Base-by-base conservation (phyloP, 805 yeast genomes). In the Cyberlindnera xylosilytica region DNA sequence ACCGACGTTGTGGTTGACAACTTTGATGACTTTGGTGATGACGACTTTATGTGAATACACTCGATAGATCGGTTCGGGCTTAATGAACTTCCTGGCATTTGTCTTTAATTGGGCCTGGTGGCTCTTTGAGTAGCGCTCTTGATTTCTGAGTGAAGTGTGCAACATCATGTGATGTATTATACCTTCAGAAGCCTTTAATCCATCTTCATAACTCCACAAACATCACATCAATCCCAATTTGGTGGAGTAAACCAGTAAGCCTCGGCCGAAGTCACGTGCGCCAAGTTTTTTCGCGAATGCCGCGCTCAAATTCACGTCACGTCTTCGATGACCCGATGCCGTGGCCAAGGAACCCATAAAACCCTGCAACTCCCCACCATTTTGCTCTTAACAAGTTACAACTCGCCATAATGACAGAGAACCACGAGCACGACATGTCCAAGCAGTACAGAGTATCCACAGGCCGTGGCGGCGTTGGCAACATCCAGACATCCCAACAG, bases 391-490 rank as follows among this genome's bases (percentile, higher is more conserved):
- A 22, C 24, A 7, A 22, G 10, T 10, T 8, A 22, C 24, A 22
- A 22, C 24, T 22, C 24, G 10, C 24, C 20, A 23, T n/a, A 11
- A 34, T 8, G 15, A 18, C 20, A 23, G 11, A n/a, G 3, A 6
- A 28, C 3, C 3, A 36, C 29, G 13, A 27, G 4, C 22, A 31
- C 10, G 39, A 29, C 3, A 44, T 45, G 50, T 36, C 45, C 31
- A 46, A 36, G 22, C 54, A 51, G 34, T 66, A 68, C 20, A 73
- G 64, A 55, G 74, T 73, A 50, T 72, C 87, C n/a, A 83, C 89
- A 0, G 90, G 90, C 5, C 72, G 91, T 50, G 91, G 91, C 10
- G 91, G 91, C 9, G 83, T 83, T 1, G 90, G 90, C 6, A 83
- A 83, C 60, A 76, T 83, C 41, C 67, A 73, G 51, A 52, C 67